Conservation (phyloP, 2,329 filamentous ascomycete species). For the Basipetospora chlamydospora region DNA sequence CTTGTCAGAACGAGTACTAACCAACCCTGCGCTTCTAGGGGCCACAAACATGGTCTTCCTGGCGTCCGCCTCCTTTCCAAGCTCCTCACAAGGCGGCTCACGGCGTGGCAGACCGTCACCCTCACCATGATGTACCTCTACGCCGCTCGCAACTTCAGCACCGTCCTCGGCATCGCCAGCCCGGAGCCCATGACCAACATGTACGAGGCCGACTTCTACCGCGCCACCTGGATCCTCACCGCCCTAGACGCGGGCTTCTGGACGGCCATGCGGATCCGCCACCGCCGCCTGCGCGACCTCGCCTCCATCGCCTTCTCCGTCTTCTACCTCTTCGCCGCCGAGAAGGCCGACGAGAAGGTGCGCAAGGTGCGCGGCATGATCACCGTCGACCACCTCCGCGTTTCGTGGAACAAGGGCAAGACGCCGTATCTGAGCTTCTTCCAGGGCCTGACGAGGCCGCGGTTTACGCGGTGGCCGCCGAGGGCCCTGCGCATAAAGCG, state of each 20-base stretch:
- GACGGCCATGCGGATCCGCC: slow-evolving; percentile 86
- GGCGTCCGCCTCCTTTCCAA: slow-evolving; percentile 55
- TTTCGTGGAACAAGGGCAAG: slow-evolving; percentile 90
- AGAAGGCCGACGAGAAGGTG: slow-evolving; percentile 93
- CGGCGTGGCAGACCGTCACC: slow-evolving; percentile 79
- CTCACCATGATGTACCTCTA: slow-evolving; percentile 86
- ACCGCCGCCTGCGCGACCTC: slow-evolving; percentile 67
- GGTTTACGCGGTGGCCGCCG: slow-evolving; percentile 67
- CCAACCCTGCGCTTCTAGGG: too few species aligned
- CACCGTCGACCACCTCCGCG: slow-evolving; percentile 79
- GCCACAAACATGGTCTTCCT: slow-evolving; percentile 79
- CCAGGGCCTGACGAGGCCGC: slow-evolving; percentile 58
- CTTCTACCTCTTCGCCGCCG: slow-evolving; percentile 86
- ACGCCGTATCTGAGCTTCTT: slow-evolving; percentile 71
- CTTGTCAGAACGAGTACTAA: too few species aligned
- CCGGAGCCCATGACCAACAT: slow-evolving; percentile 90
- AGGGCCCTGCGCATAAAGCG: slow-evolving; percentile 72
- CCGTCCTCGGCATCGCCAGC: slow-evolving; percentile 76
- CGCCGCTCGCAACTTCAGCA: slow-evolving; percentile 81
- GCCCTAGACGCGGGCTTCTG: slow-evolving; percentile 94
- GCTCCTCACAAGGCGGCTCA: slow-evolving; percentile 55
- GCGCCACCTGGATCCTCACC: slow-evolving; percentile 92
- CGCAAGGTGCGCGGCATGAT: slow-evolving; percentile 74
- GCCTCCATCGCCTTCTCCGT: slow-evolving; percentile 70
- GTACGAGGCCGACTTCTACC: slow-evolving; percentile 84